Evolutionary conservation across 2,329 filamentous ascomycete species (phyloP), one percentile per base, ranked within the genome.

Genomic region (Phymatotrichopsis omnivora): DNA sequence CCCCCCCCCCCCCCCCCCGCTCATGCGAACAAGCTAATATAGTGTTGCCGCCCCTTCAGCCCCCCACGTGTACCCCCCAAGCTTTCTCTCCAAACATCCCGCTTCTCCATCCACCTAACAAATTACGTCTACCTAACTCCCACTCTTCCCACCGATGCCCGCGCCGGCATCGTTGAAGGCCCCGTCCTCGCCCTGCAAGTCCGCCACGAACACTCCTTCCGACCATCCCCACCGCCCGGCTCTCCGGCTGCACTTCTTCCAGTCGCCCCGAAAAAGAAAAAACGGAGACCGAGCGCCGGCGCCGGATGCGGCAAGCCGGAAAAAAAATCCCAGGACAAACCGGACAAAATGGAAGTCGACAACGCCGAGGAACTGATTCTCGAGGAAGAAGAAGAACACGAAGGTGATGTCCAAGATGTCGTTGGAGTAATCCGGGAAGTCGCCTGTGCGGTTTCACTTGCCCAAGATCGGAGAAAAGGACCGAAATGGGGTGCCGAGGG

Each of bases 371-470:
- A 42, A 14, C 35, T 27, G 20, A 14, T 20, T 11, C n/a, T 42
- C 16, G 42, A 47, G 25, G 53, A 46, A 19, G 51, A 51, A 35
- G 42, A 30, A 10, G 45, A 47, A 8, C 43, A 48, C 22, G 20
- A 28, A n/a, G 47, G 42, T 12, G 46, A 53, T 37, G 39, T 44
- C 27, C 39, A 85, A 30, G 73, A 80, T 46, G 64, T 72, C 23
- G 65, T 77, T 30, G 80, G 81, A 57, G 66, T 80, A 17, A 72
- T 72, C 0, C 68, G 76, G 25, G 78, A 81, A 59, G 60, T 80
- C 0, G 64, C 77, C 22, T 74, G 76, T 3, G 70, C 74, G 0
- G 64, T 82, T 3, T 65, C 78, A 35, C 75, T 76, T 6, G 77
- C 77, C 0, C 78, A 82, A 58, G 75, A 80, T 51, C 72, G 77